Evolutionary conservation across 768 basidiomycete genomes (phyloP), one percentile per base, ranked within the genome.

Genomic region (Suillus cothurnatus): DNA sequence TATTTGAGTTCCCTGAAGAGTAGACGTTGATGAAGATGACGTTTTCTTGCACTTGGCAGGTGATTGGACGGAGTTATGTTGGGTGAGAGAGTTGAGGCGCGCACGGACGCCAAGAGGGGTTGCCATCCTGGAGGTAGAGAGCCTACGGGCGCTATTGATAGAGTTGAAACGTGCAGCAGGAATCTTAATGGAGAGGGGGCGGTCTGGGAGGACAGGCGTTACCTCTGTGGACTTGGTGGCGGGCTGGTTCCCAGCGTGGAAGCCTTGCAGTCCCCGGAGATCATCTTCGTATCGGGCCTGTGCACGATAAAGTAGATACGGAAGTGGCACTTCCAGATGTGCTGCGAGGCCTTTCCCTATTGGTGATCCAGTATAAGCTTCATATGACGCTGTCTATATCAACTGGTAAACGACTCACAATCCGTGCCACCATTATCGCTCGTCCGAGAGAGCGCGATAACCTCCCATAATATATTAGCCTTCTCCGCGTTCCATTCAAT

Each of bases 401-500:
- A 7, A 41, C 26, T 23, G 3, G 6, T 28, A 21, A 28, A 41
- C 23, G 12, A 82, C 90, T 79, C 71, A 93, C 93, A 95, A 76
- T 95, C 93, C 43, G 91, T 87, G 47, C 86, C 90, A 21, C 86
- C 85, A 61, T 87, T 88, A 67, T 93, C 91, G 34, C 84, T 86
- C 6, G 88, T 84, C 62, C 92, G 84, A 39, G 91, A 92, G 70
- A 86, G 84, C 61, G 92, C 89, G 67, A 95, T 93, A 52, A 92
- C 90, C 75, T 93, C 92, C 93, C 93, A 95, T 9, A 95, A 80
- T 7, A 92, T 86, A 67, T 89, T 89, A 53, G 94, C 93, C 74
- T 94, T 95, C 64, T 94, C 91, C 9, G 85, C 69, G 50, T 85
- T 92, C 93, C 93, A 95, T 80, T 91, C 89, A 74, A 95, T 89